Percentiles rank a stretch among this genome's conserved stretches.
Evolutionary conservation across 306 rosid genomes (phyloP).

Genomic region (Quercus suber): DNA sequence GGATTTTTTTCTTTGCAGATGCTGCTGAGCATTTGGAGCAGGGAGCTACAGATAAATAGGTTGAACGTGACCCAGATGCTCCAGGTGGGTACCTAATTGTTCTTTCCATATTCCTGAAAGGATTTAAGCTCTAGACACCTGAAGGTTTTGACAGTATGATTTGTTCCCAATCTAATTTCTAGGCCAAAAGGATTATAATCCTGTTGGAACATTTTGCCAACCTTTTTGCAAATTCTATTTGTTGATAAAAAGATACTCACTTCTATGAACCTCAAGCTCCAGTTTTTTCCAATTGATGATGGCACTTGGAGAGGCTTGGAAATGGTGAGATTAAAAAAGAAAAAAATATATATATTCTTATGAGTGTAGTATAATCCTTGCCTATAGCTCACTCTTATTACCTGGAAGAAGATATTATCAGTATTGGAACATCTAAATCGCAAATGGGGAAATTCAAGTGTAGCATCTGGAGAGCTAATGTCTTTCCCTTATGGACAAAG

Average conservation of each 20-base stretch:
- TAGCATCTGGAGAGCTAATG: constrained; percentile 80
- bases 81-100: constrained; percentile 38
- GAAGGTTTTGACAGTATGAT: constrained; percentile 13
- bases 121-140: constrained; percentile 7
- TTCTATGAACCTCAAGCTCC: constrained; percentile 76
- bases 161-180: constrained; percentile 21
- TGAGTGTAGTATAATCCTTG: constrained; percentile 47
- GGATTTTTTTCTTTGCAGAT: constrained; percentile 91
- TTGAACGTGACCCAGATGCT: constrained; percentile 49
- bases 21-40: constrained; percentile 98
- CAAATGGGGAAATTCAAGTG: constrained; percentile 93
- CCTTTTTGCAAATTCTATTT: constrained; percentile 46
- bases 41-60: constrained; percentile 51
- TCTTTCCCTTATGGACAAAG: constrained; percentile 56
- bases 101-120: constrained; percentile 3
- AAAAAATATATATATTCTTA: background rate
- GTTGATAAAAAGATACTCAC: constrained; percentile 46
- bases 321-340: constrained; percentile 51
- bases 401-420: constrained; percentile 89
- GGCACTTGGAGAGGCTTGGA: constrained; percentile 87
- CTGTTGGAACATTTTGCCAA: constrained; percentile 41
- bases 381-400: constrained; percentile 87
- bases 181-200: constrained; percentile 15
- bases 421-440: constrained; percentile 85
- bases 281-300: constrained; percentile 89